Conservation (phyloP, 2,329 filamentous ascomycete genomes). For the Paecilomyces variotii region DNA sequence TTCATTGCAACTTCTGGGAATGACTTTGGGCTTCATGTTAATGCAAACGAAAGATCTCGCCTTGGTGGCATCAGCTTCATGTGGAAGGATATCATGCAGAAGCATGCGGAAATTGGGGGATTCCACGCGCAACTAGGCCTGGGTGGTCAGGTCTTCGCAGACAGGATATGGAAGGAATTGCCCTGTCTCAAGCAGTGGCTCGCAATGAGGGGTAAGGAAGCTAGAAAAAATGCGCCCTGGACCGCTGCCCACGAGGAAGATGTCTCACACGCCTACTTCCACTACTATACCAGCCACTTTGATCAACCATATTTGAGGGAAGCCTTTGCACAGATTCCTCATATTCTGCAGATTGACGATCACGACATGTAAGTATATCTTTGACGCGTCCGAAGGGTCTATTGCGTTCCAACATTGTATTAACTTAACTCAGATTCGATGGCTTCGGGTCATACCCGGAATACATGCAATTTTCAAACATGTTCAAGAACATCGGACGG, state of each 20-base stretch:
- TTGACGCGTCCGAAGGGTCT: not conserved
- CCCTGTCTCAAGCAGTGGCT: constrained; percentile 93
- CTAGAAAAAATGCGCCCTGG: constrained; percentile 83
- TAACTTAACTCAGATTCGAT: constrained; percentile 60
- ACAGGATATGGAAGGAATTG: constrained; percentile 93
- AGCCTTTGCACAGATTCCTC: constrained; percentile 94
- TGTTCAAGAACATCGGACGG: constrained; percentile 96
- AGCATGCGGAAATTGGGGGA: constrained; percentile 90
- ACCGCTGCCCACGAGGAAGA: constrained; percentile 93
- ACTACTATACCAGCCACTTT: constrained; percentile 98
- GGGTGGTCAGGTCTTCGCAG: constrained; percentile 91
- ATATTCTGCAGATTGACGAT: constrained; percentile 86
- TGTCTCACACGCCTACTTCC: constrained; percentile 92
- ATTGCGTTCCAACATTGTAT: not conserved
- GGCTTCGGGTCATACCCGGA: constrained; percentile 96
- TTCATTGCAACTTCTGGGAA: constrained; percentile 96
- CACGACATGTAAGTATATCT: constrained; percentile 79
- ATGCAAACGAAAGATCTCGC: constrained; percentile 72
- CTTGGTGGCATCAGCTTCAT: constrained; percentile 87
- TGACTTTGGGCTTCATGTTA: constrained; percentile 84
- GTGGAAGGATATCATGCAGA: constrained; percentile 99
- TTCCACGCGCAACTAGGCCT: constrained; percentile 91
- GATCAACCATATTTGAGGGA: constrained; percentile 92
- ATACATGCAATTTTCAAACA: constrained; percentile 94
- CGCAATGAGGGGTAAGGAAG: constrained; percentile 84